These are phyloP conservation scores for Xylaria scruposa DNA, from an alignment of 495 filamentous ascomycete genomes.

Conservation along the genomic window DNA sequence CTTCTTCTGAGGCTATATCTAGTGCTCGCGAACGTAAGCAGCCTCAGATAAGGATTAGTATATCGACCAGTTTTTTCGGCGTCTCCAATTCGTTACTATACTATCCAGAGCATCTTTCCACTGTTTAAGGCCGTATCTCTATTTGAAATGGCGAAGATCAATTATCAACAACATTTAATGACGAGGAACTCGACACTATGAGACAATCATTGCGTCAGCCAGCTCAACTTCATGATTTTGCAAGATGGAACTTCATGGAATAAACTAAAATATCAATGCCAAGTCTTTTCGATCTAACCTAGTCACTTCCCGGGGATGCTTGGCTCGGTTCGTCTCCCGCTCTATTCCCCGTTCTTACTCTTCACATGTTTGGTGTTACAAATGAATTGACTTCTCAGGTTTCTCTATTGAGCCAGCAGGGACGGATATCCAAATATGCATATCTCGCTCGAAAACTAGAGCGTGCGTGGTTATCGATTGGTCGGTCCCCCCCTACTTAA, in stretches of 20 bases:
- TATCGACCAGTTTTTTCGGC: constrained; percentile 26
- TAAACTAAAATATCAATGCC: background rate
- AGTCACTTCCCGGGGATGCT: background rate
- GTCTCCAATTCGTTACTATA: constrained; percentile 27
- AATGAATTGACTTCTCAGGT: background rate
- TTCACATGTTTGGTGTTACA: background rate
- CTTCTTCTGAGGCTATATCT: constrained; percentile 12
- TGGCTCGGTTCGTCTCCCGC: background rate
- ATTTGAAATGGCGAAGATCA: background rate
- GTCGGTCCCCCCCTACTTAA: constrained; percentile 1
- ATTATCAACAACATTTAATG: background rate
- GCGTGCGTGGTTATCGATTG: constrained; percentile 12
- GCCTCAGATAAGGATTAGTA: constrained; percentile 14
- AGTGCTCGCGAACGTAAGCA: constrained; percentile 21
- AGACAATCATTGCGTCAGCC: constrained; percentile 7
- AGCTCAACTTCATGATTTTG: constrained; percentile 8
- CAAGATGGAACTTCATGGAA: constrained; percentile 14
- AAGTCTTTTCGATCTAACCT: background rate
- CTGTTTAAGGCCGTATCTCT: background rate
- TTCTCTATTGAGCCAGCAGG: background rate
- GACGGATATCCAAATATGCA: background rate
- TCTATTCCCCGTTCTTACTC: background rate
- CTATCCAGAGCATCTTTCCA: background rate
- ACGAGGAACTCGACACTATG: background rate
- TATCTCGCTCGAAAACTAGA: background rate